Conservation (phyloP, 371 early-diverging fungal genomes). For the Mucor lusitanicus region DNA sequence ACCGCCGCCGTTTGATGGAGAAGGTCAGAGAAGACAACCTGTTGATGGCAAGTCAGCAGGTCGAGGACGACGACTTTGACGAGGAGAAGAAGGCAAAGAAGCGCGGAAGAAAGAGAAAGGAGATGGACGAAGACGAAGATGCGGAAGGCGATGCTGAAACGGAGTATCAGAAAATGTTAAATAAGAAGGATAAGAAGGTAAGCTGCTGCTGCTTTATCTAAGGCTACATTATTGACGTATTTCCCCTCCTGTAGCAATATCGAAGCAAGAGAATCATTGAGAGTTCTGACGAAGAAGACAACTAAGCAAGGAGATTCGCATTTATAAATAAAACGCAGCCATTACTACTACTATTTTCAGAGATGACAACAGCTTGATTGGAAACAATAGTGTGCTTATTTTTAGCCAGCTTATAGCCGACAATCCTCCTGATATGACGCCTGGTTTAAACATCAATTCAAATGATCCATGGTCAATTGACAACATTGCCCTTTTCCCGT, state of each 20-base stretch:
- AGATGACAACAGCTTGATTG: not conserved
- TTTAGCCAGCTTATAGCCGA: too few relatives aligned
- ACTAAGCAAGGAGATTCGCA: not conserved
- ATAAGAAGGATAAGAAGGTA: conserved; percentile 26
- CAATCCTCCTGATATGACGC: not conserved
- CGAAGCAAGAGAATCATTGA: conserved; percentile 25
- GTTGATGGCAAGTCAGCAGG: conserved; percentile 27
- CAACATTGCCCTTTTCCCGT: not conserved
- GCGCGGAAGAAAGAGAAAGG: conserved; percentile 16
- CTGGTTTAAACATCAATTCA: not conserved
- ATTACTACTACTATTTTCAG: not conserved
- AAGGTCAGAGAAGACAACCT: conserved; percentile 31
- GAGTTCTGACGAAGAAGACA: conserved; percentile 21
- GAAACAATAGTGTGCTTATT: too few relatives aligned
- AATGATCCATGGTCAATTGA: not conserved
- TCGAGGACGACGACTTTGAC: conserved; percentile 28
- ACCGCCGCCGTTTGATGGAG: conserved; percentile 28
- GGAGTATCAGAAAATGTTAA: conserved; percentile 2
- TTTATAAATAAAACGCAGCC: too few relatives aligned
- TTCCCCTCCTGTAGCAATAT: conserved; percentile 13
- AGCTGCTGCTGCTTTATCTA: not conserved
- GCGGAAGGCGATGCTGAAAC: conserved; percentile 13
- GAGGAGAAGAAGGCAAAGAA: conserved; percentile 32
- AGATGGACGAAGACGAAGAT: conserved; percentile 17
- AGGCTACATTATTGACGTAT: not conserved